A percentile compares a stretch with the other conserved stretches of the same genome.
These are phyloP conservation scores for Tylopilus sp. DNA, from an alignment of 768 basidiomycete genomes.

Conservation along the genomic window DNA sequence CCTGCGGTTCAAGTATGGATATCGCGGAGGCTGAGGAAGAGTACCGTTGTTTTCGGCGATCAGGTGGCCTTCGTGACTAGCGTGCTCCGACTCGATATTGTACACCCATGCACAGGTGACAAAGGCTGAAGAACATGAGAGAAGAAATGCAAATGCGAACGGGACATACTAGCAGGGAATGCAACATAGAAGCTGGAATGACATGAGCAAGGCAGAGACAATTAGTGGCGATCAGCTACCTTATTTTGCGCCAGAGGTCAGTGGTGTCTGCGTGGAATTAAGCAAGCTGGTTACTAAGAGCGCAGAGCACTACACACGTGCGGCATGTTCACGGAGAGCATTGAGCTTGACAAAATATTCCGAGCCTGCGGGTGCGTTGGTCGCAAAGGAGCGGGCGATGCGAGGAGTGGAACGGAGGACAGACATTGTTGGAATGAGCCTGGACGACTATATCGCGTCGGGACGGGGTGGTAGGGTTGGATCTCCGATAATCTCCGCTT, in stretches of 20 bases:
- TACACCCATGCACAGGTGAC: conserved; percentile 42
- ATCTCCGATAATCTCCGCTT: conserved; percentile 30
- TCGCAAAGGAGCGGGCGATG: conserved; percentile 34
- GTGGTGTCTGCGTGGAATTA: conserved; percentile 53
- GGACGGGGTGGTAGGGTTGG: conserved; percentile 10
- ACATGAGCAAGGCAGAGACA: conserved; percentile 5
- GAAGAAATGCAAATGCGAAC: conserved; percentile 1
- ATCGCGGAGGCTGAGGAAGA: conserved; percentile 67
- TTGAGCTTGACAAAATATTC: conserved; percentile 50
- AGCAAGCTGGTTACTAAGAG: conserved; percentile 5
- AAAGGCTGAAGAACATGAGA: conserved; percentile 18
- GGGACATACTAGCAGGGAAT: conserved; percentile 64
- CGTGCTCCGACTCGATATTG: conserved; percentile 60
- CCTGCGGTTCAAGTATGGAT: conserved; percentile 74
- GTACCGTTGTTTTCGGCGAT: conserved; percentile 69
- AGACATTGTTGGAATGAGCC: conserved; percentile 39
- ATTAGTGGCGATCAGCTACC: conserved; percentile 41
- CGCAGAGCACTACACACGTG: conserved; percentile 40
- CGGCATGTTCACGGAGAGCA: conserved; percentile 63
- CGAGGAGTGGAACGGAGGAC: conserved; percentile 45
- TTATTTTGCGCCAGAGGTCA: conserved; percentile 84
- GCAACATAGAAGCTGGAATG: conserved; percentile 65
- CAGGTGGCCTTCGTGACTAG: conserved; percentile 66
- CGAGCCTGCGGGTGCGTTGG: conserved; percentile 36
- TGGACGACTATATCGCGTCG: conserved; percentile 27